Base-by-base conservation (phyloP, 805 yeast species). In the Ogataea polymorpha region DNA sequence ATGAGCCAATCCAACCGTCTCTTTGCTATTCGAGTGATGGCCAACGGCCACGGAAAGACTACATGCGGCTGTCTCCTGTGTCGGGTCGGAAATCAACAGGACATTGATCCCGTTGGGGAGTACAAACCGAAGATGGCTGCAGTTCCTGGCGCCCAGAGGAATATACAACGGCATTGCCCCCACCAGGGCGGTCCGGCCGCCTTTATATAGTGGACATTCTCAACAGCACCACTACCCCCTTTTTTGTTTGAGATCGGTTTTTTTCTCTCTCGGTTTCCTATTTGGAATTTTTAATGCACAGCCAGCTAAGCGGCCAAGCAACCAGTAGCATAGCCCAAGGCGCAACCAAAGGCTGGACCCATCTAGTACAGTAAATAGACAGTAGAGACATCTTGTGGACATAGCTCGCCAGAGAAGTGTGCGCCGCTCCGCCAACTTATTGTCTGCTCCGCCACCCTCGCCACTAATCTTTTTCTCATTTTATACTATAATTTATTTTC, bases 1-100 rank as follows among this genome's bases (percentile, higher is more conserved):
- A 65, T 91, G 99, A 0, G 98, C 98, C 26, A 91, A 56, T 0
- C 99, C 99, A 0, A 79, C 79, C 1, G 83, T 51, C 4, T 71
- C 72, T 5, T 65, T 67, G 0, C 95, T 91, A 50, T 91, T 97
- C 34, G 80, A 71, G 54, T 80, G 81, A 2, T 96, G 80, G 7
- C 99, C 99, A 0, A 86, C 69, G 3, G 82, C 81, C 2, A 89
- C 87, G 27, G 86, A 76, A 6, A 91, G 53, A 1, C 95, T 79
- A 14, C 86, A 82, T 0, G 93, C 74, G 3, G 85, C 81, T 11
- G 71, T 51, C 32, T 77, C 80, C 12, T 79, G 75, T 0, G 79
- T 64, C 0, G 90, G 82, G 53, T 91, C 96, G 2, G 89, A 86
- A 12, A 93, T 74, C 18, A 93, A 56, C 2, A 91, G 65, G 0